Percentiles rank a stretch among this genome's conserved stretches.
These are phyloP conservation scores for Mortierella sp. DNA, from an alignment of 371 early-diverging fungal species.

Conservation along the genomic window DNA sequence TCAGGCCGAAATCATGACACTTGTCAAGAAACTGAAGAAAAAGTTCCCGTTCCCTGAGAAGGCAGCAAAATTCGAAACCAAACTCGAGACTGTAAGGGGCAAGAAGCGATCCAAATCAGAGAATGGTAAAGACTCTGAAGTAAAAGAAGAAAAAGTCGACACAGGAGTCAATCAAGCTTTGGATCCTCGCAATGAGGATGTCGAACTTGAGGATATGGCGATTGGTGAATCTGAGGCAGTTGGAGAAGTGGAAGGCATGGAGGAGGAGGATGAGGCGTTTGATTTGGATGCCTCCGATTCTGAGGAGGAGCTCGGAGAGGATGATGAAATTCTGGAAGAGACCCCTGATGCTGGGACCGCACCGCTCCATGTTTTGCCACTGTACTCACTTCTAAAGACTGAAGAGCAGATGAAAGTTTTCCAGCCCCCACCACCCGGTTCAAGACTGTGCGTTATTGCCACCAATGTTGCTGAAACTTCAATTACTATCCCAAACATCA, in stretches of 20 bases:
- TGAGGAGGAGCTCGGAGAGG: slow-evolving; percentile 59
- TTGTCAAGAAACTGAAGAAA: slow-evolving; percentile 79
- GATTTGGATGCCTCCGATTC: slow-evolving; percentile 73
- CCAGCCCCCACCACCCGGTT: slow-evolving; percentile 87
- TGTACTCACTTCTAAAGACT: slow-evolving; percentile 93
- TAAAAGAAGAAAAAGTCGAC: slow-evolving; percentile 40
- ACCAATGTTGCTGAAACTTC: slow-evolving; percentile 99
- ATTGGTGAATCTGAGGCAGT: slow-evolving; percentile 65
- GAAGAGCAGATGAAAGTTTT: slow-evolving; percentile 93
- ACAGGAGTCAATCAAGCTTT: slow-evolving; percentile 33
- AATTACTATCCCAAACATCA: slow-evolving; percentile 97
- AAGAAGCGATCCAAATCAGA: slow-evolving; percentile 28
- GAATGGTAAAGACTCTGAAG: slow-evolving; percentile 58
- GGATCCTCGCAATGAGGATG: slow-evolving; percentile 60
- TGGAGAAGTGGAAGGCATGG: slow-evolving; percentile 58
- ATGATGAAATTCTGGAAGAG: slow-evolving; percentile 58
- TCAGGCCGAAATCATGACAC: slow-evolving; percentile 88
- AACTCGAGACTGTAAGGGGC: slow-evolving; percentile 11
- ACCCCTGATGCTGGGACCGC: slow-evolving; percentile 57
- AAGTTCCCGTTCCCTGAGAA: slow-evolving; percentile 70
- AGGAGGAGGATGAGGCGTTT: slow-evolving; percentile 70
- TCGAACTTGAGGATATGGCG: slow-evolving; percentile 73
- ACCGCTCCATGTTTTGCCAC: slow-evolving; percentile 89
- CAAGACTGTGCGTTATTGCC: slow-evolving; percentile 95
- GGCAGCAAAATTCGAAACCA: slow-evolving; percentile 16